Evolutionary conservation across 164 flowering plant genomes (phyloP), one percentile per base, ranked within the genome.

Genomic region (Pachysandra terminalis): DNA sequence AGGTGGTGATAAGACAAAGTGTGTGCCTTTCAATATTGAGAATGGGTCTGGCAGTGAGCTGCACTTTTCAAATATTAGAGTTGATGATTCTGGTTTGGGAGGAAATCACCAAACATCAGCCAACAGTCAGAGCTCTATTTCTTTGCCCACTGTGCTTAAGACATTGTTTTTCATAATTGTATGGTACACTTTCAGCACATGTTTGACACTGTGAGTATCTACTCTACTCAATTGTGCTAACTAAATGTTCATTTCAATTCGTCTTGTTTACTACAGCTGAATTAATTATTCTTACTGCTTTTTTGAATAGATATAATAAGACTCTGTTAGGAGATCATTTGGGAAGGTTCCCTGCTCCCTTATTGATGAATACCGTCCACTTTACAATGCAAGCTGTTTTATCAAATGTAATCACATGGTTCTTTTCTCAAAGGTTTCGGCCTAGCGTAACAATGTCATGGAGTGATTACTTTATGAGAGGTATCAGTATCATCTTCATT

Each of bases 321-420:
- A 82, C 86, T 64, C 77, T 96, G 45, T 75, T 96, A 65, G 99
- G 99, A 68, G 98, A 96, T 76, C 73, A 96, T 65, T 60, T 96
- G 84, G 98, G 99, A 66, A 89, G 80, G 73, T 96, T 96, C 72
- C 99, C 99, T 4, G 99, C 99, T 77, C 99, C 99, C 16, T 75
- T 96, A 70, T 73, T 96, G 82, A 93, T 96, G 99, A 96, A 93
- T 75, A 88, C 95, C 32, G 77, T 96, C 62, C 99, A 96, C 77
- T 96, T 96, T 59, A 26, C 82, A 19, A 86, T 96, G 99, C 99
- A 96, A 93, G 99, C 99, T 73, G 77, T 86, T 71, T 69, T 96
- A 56, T 91, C 99, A 21, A 88, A 80, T 55, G 77, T 59, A 61
- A 96, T 96, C 56, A 80, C 90, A 32, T 85, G 87, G 80, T 76